These are phyloP conservation scores for Nicotiana tomentosiformis DNA, from an alignment of 257 asterid species.

Conservation along the genomic window DNA sequence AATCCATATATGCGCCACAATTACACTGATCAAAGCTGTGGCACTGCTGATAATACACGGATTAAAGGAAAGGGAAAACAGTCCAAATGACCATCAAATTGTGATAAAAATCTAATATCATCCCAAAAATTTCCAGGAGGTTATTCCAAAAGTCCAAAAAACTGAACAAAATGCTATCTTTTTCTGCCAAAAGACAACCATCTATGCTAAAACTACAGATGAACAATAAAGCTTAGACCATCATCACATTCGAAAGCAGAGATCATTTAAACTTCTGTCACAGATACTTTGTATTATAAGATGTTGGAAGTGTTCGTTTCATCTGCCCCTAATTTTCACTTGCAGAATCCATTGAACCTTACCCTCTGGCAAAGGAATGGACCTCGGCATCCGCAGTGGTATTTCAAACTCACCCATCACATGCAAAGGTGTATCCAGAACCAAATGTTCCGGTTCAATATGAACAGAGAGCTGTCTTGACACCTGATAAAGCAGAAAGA, in stretches of 20 bases:
- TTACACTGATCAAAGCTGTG: not conserved
- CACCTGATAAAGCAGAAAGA: slow-evolving; percentile 30
- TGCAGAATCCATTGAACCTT: slow-evolving; percentile 46
- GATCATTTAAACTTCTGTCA: not conserved
- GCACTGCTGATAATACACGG: not conserved
- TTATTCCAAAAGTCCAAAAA: not conserved
- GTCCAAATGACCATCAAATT: not conserved
- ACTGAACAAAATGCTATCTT: not conserved
- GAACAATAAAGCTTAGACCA: not conserved
- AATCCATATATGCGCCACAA: not conserved
- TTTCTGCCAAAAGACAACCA: not conserved
- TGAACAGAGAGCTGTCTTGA: slow-evolving; percentile 66
- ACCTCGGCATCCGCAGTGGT: slow-evolving; percentile 68
- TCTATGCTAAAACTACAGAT: not conserved
- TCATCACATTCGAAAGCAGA: not conserved
- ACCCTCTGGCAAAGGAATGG: slow-evolving; percentile 77
- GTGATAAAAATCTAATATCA: not conserved
- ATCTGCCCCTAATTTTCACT: slow-evolving; percentile 45
- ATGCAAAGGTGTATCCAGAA: slow-evolving; percentile 51
- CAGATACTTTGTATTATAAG: not conserved
- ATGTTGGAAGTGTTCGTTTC: slow-evolving; percentile 7
- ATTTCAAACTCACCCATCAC: slow-evolving; percentile 72
- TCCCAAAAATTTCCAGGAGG: not conserved
- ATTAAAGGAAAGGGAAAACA: not conserved
- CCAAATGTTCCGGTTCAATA: slow-evolving; percentile 66